phyloP scores from a whole-genome alignment of 768 basidiomycete genomes.

The Floccularia luteovirens region DNA sequence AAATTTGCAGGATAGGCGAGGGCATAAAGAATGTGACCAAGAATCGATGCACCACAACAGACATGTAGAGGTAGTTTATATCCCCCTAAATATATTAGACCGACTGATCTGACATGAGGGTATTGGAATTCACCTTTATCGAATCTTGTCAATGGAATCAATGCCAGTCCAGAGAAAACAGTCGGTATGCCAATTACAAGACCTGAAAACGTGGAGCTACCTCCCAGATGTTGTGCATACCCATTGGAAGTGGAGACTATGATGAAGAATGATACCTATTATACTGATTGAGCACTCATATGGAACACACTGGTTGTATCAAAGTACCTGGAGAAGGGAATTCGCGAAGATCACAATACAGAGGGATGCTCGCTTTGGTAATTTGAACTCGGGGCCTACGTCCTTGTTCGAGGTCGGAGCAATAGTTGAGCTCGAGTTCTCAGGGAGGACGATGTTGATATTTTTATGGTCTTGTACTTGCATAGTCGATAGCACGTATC shows the following conservation, averaged over 20 bases:
- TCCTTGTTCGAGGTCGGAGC: no score
- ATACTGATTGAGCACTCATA: background rate
- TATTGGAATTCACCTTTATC: conserved; percentile 36
- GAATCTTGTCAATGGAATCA: conserved; percentile 43
- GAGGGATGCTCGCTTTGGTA: conserved; percentile 39
- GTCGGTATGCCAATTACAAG: conserved; percentile 55
- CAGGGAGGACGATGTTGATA: no score
- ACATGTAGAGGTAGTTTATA: conserved; percentile 45
- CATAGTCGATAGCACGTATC: no score
- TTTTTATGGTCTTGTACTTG: no score
- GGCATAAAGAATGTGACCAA: conserved; percentile 48
- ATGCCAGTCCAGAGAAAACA: conserved; percentile 40
- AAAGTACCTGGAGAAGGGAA: conserved; percentile 14
- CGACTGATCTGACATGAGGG: background rate
- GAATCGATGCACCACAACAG: conserved; percentile 35
- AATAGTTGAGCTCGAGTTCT: no score
- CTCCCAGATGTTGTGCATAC: conserved; percentile 50
- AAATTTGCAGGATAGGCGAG: conserved; percentile 44
- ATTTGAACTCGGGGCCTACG: conserved; percentile 30
- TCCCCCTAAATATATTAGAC: conserved; percentile 24
- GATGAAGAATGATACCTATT: conserved; percentile 53
- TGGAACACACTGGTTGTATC: background rate
- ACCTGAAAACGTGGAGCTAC: conserved; percentile 54
- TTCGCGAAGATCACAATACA: conserved; percentile 36
- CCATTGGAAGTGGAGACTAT: conserved; percentile 52